phyloP scores from a whole-genome alignment of 495 filamentous ascomycete species.

The Xylaria acuta region DNA sequence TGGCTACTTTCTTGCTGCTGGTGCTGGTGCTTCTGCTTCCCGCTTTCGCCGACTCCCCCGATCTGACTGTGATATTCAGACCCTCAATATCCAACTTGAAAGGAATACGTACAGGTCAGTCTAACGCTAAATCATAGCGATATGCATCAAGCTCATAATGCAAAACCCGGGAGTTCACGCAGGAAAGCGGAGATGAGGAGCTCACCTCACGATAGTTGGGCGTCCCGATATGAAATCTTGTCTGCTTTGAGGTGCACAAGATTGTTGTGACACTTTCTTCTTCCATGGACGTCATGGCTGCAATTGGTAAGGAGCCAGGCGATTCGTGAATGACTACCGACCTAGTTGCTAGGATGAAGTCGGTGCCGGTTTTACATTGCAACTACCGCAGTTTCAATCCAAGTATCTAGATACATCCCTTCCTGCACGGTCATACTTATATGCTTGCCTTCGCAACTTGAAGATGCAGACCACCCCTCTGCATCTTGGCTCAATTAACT shows the following conservation, averaged over 20 bases:
- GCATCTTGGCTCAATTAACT: not conserved
- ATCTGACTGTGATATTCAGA: slow-evolving; percentile 66
- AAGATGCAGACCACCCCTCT: not conserved
- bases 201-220: slow-evolving; percentile 60
- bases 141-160: not conserved
- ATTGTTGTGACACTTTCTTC: slow-evolving; percentile 57
- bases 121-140: not conserved
- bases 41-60: slow-evolving; percentile 35
- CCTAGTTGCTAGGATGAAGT: not conserved
- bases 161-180: not conserved
- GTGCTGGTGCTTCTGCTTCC: slow-evolving; percentile 16
- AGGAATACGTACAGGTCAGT: not conserved
- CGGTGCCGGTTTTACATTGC: not conserved
- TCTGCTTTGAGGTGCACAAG: slow-evolving; percentile 62
- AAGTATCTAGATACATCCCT: not conserved
- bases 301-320: not conserved
- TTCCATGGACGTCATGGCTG: slow-evolving; percentile 53
- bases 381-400: not conserved
- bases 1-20: slow-evolving; percentile 40
- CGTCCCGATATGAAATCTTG: slow-evolving; percentile 61
- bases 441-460: not conserved
- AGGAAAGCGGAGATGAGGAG: not conserved
- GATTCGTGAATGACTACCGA: not conserved
- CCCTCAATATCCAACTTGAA: slow-evolving; percentile 70
- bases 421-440: not conserved